Base-by-base conservation (phyloP, 179 eudicot genomes). In the Silene noctiflora region DNA sequence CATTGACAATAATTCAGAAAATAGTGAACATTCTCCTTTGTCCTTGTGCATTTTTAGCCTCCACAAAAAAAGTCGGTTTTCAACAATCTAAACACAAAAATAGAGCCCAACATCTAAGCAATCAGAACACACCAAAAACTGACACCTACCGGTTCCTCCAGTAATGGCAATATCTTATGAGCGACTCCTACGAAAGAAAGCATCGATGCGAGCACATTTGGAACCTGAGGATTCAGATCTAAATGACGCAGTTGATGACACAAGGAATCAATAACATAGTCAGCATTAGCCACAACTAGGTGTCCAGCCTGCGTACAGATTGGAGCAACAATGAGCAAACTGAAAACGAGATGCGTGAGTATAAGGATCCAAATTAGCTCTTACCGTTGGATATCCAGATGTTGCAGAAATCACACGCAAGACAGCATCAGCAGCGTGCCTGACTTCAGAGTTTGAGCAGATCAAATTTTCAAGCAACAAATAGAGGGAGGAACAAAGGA, bases 141-240 rank as follows among this genome's bases (percentile, higher is more conserved):
- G 20, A 81, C 35, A 75, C 31, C 48, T 82, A 95, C 99, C 88
- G 99, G 97, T 83, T 95, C 99, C 87, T 95, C 99, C 81, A 95
- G 81, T 66, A 93, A 85, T 8, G 99, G 93, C 90, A 95, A 88
- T 86, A 95, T 88, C 69, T 88, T 87, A 77, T 95, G 82, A 35
- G 93, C 96, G 35, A 90, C 87, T 76, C 99, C 97, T 73, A 95
- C 85, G 77, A 82, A 93, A 66, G 99, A 95, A 77, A 95, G 95
- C 91, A 95, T 83, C 69, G 96, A 89, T 62, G 96, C 87, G 56
- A 95, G 96, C 73, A 95, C 93, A 46, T 83, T 84, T 63, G 99
- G 98, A 69, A 91, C 92, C 59, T 93, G 92, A 67, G 97, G 95
- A 82, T 93, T 95, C 75, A 89, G 83, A 87, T 92, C 95, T 84